phyloP scores from a whole-genome alignment of 2,329 filamentous ascomycete genomes.

The Scedosporium apiospermum region DNA sequence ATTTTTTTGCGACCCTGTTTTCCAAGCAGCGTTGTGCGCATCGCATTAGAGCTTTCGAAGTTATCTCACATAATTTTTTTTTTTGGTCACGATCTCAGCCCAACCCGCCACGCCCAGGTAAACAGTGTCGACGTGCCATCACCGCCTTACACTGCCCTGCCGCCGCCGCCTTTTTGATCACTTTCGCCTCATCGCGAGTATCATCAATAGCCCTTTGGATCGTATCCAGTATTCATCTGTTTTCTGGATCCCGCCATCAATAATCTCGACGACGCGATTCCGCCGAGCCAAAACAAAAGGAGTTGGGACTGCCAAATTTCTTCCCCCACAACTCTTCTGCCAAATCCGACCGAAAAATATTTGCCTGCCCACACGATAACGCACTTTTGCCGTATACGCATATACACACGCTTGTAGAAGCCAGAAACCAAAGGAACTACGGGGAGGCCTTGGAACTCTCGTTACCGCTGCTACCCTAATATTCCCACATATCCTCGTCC shows the following conservation, averaged over 20 bases:
- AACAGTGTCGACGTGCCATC: not conserved
- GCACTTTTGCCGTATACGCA: not conserved
- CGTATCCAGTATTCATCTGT: conserved; percentile 1
- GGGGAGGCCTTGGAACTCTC: not conserved
- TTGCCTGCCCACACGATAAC: not conserved
- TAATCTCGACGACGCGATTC: not conserved
- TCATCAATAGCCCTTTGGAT: not conserved
- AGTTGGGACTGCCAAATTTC: not conserved
- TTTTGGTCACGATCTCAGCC: conserved; percentile 2
- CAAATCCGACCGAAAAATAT: not conserved
- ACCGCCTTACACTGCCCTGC: conserved; percentile 4
- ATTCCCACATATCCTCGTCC: not conserved
- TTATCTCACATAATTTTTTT: not conserved
- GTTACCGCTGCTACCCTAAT: not conserved
- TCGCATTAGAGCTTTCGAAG: not conserved
- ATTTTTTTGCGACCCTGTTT: conserved; percentile 1
- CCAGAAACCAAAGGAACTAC: not conserved
- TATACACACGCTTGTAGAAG: not conserved
- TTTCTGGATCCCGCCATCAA: not conserved
- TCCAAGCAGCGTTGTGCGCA: not conserved
- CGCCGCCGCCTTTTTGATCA: not conserved
- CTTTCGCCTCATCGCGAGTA: not conserved
- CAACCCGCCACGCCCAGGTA: not conserved
- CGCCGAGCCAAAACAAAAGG: not conserved
- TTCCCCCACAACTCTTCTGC: not conserved